These are phyloP conservation scores for Recurvomyces mirabilis DNA, from an alignment of 495 filamentous ascomycete genomes.

Conservation along the genomic window DNA sequence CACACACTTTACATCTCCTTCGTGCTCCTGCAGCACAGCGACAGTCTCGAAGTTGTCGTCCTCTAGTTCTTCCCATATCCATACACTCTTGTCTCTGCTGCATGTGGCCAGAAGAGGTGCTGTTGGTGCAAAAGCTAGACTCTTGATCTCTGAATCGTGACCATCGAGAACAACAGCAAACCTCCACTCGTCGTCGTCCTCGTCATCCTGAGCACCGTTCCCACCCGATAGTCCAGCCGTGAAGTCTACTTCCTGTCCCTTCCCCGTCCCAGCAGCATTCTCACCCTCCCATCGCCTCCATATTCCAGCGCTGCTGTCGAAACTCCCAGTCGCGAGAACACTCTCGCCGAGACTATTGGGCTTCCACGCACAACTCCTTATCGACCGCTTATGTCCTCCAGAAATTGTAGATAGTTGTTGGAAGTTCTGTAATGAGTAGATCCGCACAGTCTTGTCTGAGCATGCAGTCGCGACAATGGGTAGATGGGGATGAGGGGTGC, in stretches of 20 bases:
- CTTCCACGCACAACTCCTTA: constrained; percentile 77
- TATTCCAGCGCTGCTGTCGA: constrained; percentile 80
- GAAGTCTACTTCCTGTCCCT: constrained; percentile 27
- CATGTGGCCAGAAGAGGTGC: constrained; percentile 75
- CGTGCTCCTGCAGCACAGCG: constrained; percentile 86
- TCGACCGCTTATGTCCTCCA: constrained; percentile 79
- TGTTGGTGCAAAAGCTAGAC: constrained; percentile 65
- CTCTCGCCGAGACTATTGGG: constrained; percentile 46
- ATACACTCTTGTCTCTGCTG: constrained; percentile 85
- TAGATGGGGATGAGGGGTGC: constrained; percentile 72
- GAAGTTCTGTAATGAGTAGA: constrained; percentile 77
- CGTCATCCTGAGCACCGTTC: constrained; percentile 25
- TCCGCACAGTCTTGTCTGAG: constrained; percentile 69
- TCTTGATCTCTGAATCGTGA: constrained; percentile 89
- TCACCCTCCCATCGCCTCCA: constrained; percentile 58
- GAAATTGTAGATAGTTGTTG: constrained; percentile 64
- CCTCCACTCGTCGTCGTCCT: constrained; percentile 68
- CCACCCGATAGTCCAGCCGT: constrained; percentile 19
- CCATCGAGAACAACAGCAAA: constrained; percentile 82
- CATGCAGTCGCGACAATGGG: constrained; percentile 84
- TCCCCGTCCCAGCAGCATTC: constrained; percentile 20
- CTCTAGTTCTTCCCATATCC: constrained; percentile 95
- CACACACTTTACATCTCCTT: constrained; percentile 87
- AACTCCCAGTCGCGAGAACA: constrained; percentile 80
- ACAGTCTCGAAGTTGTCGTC: constrained; percentile 95